phyloP scores from a whole-genome alignment of 2,329 filamentous ascomycete species.

The Sphaerulina populicola region DNA sequence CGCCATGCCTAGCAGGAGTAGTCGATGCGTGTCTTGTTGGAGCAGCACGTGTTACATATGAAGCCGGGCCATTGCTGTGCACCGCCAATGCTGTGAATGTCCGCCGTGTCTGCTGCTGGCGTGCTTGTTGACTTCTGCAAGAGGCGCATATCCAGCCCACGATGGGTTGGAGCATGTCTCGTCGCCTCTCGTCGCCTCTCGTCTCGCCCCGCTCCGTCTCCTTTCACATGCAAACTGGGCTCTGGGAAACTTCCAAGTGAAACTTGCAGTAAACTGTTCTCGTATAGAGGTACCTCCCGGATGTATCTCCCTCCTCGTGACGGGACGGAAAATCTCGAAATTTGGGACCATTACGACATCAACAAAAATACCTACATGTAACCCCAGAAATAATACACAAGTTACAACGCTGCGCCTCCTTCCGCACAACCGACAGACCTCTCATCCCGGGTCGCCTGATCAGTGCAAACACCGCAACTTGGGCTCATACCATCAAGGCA shows the following conservation, averaged over 20 bases:
- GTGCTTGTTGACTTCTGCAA: slow-evolving; percentile 14
- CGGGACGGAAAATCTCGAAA: too few species aligned
- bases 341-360: too few species aligned
- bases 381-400: too few species aligned
- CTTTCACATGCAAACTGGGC: too few species aligned
- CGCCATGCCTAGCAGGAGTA: slow-evolving; percentile 5
- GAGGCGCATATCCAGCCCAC: slow-evolving; percentile 21
- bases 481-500: neutral
- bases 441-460: neutral
- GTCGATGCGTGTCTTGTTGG: slow-evolving; percentile 9
- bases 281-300: too few species aligned
- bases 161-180: neutral
- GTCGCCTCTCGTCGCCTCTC: too few species aligned
- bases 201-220: too few species aligned
- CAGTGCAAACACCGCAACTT: neutral
- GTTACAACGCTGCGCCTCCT: neutral
- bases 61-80: neutral
- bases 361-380: too few species aligned
- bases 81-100: slow-evolving; percentile 2
- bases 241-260: too few species aligned
- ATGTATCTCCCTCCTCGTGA: too few species aligned
- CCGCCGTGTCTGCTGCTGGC: neutral
- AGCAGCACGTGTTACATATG: neutral
- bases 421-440: neutral
- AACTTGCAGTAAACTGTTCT: too few species aligned